Base-by-base conservation (phyloP, 768 basidiomycete genomes). In the Tylopilus sp. region DNA sequence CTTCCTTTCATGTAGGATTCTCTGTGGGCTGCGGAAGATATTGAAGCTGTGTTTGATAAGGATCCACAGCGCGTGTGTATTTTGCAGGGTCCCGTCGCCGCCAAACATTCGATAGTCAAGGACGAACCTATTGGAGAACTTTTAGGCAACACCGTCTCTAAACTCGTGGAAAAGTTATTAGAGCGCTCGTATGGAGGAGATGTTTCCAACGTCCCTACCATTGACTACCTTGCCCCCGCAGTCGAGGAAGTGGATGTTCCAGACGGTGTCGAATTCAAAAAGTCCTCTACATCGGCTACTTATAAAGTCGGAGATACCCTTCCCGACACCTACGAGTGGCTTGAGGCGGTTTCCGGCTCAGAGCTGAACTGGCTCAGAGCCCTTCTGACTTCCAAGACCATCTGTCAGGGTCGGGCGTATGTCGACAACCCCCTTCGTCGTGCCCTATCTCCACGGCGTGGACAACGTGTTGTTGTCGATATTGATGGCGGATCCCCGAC, bases 61-160 rank as follows among this genome's bases (percentile, higher is more conserved):
- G 97, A 98, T 69, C 95, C 95, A 22, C 91, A 99, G 70, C 88
- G 97, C 55, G 95, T 98, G 23, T 95, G 93, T 65, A 95, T 99
- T 60, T 82, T 99, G 47, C 94, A 97, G 72, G 97, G 97, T 20
- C 97, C 97, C 13, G 88, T 99, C 44, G 94, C 97, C 1, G 92
- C 83, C 55, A 94, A 90, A 70, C 85, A 92, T 70, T 84, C 91
- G 9, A 83, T 75, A 38, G 75, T 83, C 63, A 95, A 93, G 70
- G 93, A 99, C 62, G 92, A 95, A 70, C 94, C 97, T 7, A 87
- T 98, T 68, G 89, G 86, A 60, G 89, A 95, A 26, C 76, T 99
- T 48, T 80, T 99, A 44, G 94, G 91, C 47, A 88, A 86, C 71
- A 87, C 98, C 71, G 87, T 91, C 60, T 71, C 79, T 15, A 72